phyloP scores from a whole-genome alignment of 169 alveolate genomes.

The Babesia bigemina region DNA sequence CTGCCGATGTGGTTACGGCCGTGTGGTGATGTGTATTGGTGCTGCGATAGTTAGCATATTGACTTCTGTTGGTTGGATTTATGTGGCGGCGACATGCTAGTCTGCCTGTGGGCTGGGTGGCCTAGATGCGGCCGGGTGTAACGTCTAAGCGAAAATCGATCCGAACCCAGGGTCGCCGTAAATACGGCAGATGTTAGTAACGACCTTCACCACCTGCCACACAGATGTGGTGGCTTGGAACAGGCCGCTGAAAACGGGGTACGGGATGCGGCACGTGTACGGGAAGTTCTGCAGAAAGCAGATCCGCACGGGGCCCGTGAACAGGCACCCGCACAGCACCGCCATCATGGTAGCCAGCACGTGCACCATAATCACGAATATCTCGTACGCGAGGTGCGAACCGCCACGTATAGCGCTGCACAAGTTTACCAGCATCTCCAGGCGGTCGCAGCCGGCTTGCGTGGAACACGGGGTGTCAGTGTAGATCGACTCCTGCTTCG shows the following conservation, averaged over 20 bases:
- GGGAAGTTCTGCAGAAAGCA: constrained; percentile 85
- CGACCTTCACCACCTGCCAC: constrained; percentile 83
- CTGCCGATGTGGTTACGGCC: too few species aligned
- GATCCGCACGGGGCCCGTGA: constrained; percentile 83
- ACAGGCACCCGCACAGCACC: constrained; percentile 83
- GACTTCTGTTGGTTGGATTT: too few species aligned
- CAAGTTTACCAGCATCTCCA: constrained; percentile 72
- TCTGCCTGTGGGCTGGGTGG: not conserved
- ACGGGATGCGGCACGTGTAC: constrained; percentile 85
- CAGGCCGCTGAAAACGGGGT: constrained; percentile 81
- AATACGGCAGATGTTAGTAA: constrained; percentile 72
- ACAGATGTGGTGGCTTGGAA: constrained; percentile 82
- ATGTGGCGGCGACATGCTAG: not conserved
- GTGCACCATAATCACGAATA: constrained; percentile 79
- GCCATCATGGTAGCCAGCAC: constrained; percentile 82
- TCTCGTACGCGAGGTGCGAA: constrained; percentile 77
- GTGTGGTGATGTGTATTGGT: too few species aligned
- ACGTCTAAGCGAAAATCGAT: constrained; percentile 37
- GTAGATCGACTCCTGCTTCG: constrained; percentile 12
- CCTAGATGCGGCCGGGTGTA: not conserved
- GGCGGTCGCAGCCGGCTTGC: constrained; percentile 56
- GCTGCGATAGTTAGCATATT: too few species aligned
- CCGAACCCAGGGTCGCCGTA: constrained; percentile 73
- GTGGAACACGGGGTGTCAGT: constrained; percentile 50
- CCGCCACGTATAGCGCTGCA: constrained; percentile 77